Evolutionary conservation across 805 yeast genomes (phyloP).

Genomic region (Yamadazyma sp.): DNA sequence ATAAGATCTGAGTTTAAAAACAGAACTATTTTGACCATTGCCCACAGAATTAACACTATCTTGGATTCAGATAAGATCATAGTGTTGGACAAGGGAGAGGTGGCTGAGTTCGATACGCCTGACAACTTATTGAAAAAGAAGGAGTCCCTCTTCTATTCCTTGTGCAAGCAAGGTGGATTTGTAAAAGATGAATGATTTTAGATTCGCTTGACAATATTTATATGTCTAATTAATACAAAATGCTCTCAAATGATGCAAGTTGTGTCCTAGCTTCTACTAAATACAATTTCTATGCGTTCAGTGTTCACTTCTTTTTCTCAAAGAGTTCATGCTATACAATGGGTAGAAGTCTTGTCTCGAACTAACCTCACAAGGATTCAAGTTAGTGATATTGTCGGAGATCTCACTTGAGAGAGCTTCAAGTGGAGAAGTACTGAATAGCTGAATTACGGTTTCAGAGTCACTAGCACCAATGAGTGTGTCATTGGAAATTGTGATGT

Average conservation of each 20-base stretch:
- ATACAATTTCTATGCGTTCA: too few relatives aligned
- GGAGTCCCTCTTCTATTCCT: constrained; percentile 71
- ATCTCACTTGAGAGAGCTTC: not conserved
- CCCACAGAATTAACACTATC: constrained; percentile 80
- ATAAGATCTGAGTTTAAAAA: constrained; percentile 72
- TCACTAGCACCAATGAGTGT: constrained; percentile 32
- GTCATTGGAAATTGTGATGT: constrained; percentile 23
- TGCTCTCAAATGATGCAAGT: too few relatives aligned
- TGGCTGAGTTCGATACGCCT: constrained; percentile 77
- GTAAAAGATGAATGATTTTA: constrained; percentile 20
- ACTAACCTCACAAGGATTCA: constrained; percentile 33
- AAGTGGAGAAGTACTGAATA: constrained; percentile 1
- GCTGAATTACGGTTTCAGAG: constrained; percentile 26
- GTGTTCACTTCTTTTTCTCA: constrained; percentile 66
- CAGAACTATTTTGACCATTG: constrained; percentile 79
- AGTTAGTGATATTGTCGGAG: constrained; percentile 17
- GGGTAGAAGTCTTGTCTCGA: constrained; percentile 44
- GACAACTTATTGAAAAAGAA: constrained; percentile 60
- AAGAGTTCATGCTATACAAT: constrained; percentile 47
- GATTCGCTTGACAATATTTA: not conserved
- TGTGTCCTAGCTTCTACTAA: too few relatives aligned
- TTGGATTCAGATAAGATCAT: constrained; percentile 77
- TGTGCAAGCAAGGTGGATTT: constrained; percentile 82
- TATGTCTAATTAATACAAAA: not conserved
- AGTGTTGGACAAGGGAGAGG: constrained; percentile 72